Evolutionary conservation across 2,329 filamentous ascomycete genomes (phyloP).

Genomic region (Alternaria sp.): DNA sequence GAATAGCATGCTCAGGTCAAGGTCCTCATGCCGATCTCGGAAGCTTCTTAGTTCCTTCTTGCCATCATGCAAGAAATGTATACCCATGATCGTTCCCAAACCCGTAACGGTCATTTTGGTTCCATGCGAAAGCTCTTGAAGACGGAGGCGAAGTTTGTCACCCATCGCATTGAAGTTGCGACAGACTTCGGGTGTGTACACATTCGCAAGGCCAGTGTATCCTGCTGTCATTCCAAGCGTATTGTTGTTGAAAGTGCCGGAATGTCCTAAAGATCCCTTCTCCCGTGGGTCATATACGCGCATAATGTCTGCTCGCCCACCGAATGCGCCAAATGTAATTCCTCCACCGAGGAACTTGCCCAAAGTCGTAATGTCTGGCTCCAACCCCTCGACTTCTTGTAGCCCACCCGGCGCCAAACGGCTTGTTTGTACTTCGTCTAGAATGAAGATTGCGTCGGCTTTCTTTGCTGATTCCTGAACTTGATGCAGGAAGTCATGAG

Average conservation of each 20-base stretch:
- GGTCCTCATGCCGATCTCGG: slow-evolving; percentile 39
- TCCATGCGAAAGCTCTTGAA: slow-evolving; percentile 39
- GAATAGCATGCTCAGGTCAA: slow-evolving; percentile 44
- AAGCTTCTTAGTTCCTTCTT: slow-evolving; percentile 36
- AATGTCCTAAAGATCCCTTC: slow-evolving; percentile 58
- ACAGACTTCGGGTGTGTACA: slow-evolving; percentile 41
- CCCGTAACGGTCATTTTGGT: slow-evolving; percentile 51
- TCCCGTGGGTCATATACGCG: slow-evolving; percentile 62
- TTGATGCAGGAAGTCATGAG: slow-evolving; percentile 60
- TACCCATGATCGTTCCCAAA: slow-evolving; percentile 46
- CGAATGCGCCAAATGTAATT: slow-evolving; percentile 72
- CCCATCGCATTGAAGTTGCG: slow-evolving; percentile 43
- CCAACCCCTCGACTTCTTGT: slow-evolving; percentile 28
- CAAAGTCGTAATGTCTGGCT: slow-evolving; percentile 62
- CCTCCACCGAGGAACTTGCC: slow-evolving; percentile 75
- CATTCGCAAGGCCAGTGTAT: slow-evolving; percentile 48
- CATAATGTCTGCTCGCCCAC: slow-evolving; percentile 68
- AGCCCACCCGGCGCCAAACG: slow-evolving; percentile 32
- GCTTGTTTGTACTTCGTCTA: slow-evolving; percentile 66
- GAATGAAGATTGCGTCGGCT: slow-evolving; percentile 66
- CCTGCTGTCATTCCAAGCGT: slow-evolving; percentile 67
- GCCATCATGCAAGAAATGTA: slow-evolving; percentile 47
- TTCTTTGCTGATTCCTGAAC: slow-evolving; percentile 60
- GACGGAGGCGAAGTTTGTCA: slow-evolving; percentile 35
- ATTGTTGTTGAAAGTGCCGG: slow-evolving; percentile 76